phyloP scores from a whole-genome alignment of 225 moss, liverwort and hornwort species.

The Straminergon stramineum region DNA sequence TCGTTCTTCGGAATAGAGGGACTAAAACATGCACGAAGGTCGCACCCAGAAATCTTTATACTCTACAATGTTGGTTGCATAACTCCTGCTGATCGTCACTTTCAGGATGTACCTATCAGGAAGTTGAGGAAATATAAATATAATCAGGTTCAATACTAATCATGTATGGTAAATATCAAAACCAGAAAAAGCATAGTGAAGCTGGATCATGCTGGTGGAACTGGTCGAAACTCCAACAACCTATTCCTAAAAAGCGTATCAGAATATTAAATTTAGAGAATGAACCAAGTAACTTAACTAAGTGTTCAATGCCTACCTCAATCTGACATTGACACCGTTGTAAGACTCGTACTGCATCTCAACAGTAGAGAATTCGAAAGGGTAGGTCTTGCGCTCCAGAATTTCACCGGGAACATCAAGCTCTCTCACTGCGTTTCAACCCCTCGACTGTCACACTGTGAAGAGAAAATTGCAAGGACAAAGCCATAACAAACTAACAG shows the following conservation, averaged over 20 bases:
- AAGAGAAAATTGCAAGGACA: not conserved
- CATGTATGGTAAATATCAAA: not conserved
- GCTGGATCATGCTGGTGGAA: not conserved
- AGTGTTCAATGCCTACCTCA: constrained; percentile 41
- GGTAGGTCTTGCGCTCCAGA: constrained; percentile 82
- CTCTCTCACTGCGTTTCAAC: constrained; percentile 61
- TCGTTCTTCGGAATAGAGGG: not conserved
- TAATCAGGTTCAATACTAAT: not conserved
- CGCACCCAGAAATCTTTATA: constrained; percentile 97
- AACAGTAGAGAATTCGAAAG: constrained; percentile 99
- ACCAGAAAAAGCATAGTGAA: not conserved
- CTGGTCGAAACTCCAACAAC: not conserved
- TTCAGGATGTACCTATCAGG: constrained; percentile 83
- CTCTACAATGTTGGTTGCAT: constrained; percentile 94
- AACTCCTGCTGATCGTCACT: constrained; percentile 98
- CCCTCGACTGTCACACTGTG: not conserved
- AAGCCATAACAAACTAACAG: not conserved
- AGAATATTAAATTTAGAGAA: not conserved
- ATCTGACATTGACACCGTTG: constrained; percentile 95
- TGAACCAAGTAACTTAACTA: not conserved
- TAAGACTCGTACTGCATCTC: constrained; percentile 99
- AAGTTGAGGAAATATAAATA: not conserved
- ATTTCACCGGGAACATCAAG: constrained; percentile 98
- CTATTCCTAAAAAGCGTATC: not conserved
- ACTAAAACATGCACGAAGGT: not conserved